Base-by-base conservation (phyloP, 176 grass and related monocot species). In the Dendrocalamus sinicus region DNA sequence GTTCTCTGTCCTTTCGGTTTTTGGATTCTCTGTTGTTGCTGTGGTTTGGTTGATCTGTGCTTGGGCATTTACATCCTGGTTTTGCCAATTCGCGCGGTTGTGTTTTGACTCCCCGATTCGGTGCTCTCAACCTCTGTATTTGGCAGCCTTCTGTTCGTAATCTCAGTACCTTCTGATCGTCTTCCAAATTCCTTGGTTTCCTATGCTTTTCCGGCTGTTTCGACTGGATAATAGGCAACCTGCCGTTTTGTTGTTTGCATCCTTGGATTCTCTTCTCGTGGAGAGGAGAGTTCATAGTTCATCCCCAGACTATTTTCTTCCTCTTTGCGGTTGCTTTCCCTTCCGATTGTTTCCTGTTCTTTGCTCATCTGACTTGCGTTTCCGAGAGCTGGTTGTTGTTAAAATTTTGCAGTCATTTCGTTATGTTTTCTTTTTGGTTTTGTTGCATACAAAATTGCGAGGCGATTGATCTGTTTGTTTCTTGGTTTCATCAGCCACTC, bases 1-100 rank as follows among this genome's bases (percentile, higher is more conserved):
- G 17, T 16, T 15, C 26, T 55, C 48, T 20, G 19, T 16, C 69
- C 24, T 48, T 37, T 39, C 0, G 30, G 40, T 80, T 74, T 60
- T 16, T 58, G 17, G 35, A 50, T 86, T 82, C 41, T 19, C 35
- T 45, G 58, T 47, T 86, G 22, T 50, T 44, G 58, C 45, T 59
- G 24, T 6, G 43, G 59, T 73, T 43, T 74, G 22, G 52, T 80
- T 84, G 89, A 87, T 90, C 74, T 67, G 68, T 7, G n/a, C 35
- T 68, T 24, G 0, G 14, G 15, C 60, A 2, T 55, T 37, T 83
- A 24, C 23, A 13, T 46, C 35, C 75, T 8, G 48, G 6, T 45
- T 17, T 72, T 8, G 75, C 53, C 32, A 81, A 80, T 81, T 84
- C 46, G 23, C 8, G 35, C 62, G 3, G 60, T 22, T 4, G 12